Evolutionary conservation across 2,329 filamentous ascomycete genomes (phyloP).

Genomic region (Drechslerella dactyloides): DNA sequence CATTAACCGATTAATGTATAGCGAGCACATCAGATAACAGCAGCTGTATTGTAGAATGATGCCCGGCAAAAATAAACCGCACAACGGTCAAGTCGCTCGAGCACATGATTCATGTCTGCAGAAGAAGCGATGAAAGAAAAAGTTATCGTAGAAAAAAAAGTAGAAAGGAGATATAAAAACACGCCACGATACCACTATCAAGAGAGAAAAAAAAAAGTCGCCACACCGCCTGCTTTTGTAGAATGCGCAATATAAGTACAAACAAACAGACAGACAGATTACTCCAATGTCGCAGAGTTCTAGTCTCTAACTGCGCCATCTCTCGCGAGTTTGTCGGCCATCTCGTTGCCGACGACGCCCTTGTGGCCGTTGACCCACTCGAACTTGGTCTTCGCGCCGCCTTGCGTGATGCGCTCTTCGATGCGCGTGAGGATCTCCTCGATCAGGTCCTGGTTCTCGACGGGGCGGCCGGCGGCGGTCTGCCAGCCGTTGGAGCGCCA

Average conservation of each 20-base stretch:
- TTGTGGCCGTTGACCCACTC: slow-evolving; percentile 90
- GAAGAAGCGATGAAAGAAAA: no score
- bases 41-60: no score
- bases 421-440: slow-evolving; percentile 74
- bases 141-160: no score
- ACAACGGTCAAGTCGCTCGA: no score
- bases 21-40: no score
- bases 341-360: slow-evolving; percentile 55
- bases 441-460: slow-evolving; percentile 87
- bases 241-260: neutral
- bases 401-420: slow-evolving; percentile 67
- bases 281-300: neutral
- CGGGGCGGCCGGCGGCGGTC: slow-evolving; percentile 71
- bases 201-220: no score
- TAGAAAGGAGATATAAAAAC: no score
- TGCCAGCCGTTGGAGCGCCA: slow-evolving; percentile 82
- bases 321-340: slow-evolving; percentile 48
- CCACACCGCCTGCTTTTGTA: no score
- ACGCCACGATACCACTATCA: no score
- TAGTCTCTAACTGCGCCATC: slow-evolving; percentile 37
- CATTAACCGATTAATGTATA: no score
- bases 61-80: no score
- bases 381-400: slow-evolving; percentile 71
- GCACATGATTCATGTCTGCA: no score
- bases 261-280: neutral